Conservation (phyloP, 1,284 basidiomycete species). For the Microbotryomycetes sp. region DNA sequence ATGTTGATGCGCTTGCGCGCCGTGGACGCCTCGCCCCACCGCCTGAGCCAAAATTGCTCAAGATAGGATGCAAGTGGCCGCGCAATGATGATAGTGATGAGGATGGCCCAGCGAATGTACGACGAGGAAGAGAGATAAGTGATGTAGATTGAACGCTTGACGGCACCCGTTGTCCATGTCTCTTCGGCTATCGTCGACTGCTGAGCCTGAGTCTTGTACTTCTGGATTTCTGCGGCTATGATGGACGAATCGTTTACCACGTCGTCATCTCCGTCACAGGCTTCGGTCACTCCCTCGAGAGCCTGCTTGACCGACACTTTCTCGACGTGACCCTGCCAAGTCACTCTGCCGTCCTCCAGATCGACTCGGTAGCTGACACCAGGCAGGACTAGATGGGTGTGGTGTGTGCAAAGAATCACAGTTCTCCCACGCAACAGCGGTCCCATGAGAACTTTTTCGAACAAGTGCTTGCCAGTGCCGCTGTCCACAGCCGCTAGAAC, state of each 20-base stretch:
- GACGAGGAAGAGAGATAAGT: constrained; percentile 19
- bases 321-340: constrained; percentile 52
- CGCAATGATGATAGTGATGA: constrained; percentile 7
- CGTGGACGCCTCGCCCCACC: constrained; percentile 23
- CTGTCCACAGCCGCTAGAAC: constrained; percentile 84
- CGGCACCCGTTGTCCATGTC: constrained; percentile 18
- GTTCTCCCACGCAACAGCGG: constrained; percentile 69
- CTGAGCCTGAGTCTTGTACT: neutral
- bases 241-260: neutral
- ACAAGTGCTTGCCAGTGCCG: constrained; percentile 71
- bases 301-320: neutral
- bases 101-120: constrained; percentile 13
- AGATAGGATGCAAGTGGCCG: constrained; percentile 13
- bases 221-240: neutral
- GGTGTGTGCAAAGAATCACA: constrained; percentile 79
- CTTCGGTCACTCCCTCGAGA: neutral
- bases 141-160: constrained; percentile 17
- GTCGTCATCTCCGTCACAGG: neutral
- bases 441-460: constrained; percentile 69
- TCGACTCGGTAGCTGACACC: constrained; percentile 49
- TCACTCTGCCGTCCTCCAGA: constrained; percentile 72
- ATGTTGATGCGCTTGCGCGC: constrained; percentile 1
- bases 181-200: neutral
- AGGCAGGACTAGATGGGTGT: constrained; percentile 44
- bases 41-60: constrained; percentile 24